These are phyloP conservation scores for Candida arabinofermentans DNA, from an alignment of 805 yeast species.

Conservation along the genomic window DNA sequence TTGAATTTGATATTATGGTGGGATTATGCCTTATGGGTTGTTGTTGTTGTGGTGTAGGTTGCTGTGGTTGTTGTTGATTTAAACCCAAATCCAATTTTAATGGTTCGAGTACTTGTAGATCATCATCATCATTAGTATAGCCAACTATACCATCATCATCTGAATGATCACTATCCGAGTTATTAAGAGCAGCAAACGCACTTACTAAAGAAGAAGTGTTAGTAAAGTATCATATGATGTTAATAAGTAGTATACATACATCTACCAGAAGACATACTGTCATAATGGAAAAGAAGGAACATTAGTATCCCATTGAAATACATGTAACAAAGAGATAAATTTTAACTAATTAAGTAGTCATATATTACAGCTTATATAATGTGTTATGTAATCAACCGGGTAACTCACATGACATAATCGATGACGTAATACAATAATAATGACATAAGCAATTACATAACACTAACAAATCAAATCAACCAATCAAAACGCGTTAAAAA, in stretches of 20 bases:
- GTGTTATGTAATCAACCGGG: neutral
- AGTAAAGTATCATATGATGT: no score
- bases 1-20: constrained; percentile 28
- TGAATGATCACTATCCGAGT: constrained; percentile 14
- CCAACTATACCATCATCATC: neutral
- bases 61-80: neutral
- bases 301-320: no score
- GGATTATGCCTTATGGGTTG: neutral
- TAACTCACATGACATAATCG: neutral
- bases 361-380: no score
- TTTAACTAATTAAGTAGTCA: no score
- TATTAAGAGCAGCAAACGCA: constrained; percentile 33
- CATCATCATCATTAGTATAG: neutral
- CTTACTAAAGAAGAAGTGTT: constrained; percentile 13
- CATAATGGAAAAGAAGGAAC: no score
- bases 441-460: neutral
- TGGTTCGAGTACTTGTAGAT: neutral
- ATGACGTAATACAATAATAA: neutral
- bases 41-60: constrained; percentile 1
- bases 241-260: no score
- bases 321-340: no score
- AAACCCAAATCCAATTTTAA: constrained; percentile 2
- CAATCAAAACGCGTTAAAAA: constrained; percentile 3
- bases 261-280: no score
- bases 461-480: neutral